These are phyloP conservation scores for Chlamydomonas eustigma DNA, from an alignment of 139 green algal species.

Conservation along the genomic window DNA sequence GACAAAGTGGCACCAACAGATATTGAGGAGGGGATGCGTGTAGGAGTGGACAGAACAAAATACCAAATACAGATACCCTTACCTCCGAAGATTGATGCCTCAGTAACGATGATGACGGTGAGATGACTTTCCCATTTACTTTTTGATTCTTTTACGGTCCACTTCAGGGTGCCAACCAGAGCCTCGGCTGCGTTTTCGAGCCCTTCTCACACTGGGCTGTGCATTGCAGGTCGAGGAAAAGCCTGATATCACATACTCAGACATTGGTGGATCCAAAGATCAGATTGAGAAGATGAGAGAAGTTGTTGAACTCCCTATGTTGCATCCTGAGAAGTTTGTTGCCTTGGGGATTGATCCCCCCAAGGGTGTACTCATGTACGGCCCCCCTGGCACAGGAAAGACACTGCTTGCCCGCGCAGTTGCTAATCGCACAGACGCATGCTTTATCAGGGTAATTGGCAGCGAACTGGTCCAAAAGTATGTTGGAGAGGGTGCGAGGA, in stretches of 20 bases:
- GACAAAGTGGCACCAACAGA: slow-evolving; percentile 97
- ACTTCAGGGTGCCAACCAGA: no score
- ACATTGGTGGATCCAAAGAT: slow-evolving; percentile 94
- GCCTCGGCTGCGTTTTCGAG: no score
- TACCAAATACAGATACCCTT: slow-evolving; percentile 98
- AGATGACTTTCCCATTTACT: no score
- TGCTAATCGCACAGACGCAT: slow-evolving; percentile 96
- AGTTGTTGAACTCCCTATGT: slow-evolving; percentile 97
- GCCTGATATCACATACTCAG: slow-evolving; percentile 90
- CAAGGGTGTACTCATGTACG: slow-evolving; percentile 94
- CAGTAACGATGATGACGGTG: slow-evolving; percentile 99
- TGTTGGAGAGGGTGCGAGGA: slow-evolving; percentile 94
- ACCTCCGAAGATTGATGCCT: slow-evolving; percentile 97
- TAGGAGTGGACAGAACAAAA: slow-evolving; percentile 97
- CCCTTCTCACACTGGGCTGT: no score
- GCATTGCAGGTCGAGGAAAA: slow-evolving; percentile 14
- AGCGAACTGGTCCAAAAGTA: slow-evolving; percentile 99
- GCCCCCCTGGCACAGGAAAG: slow-evolving; percentile 92
- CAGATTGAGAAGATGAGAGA: slow-evolving; percentile 97
- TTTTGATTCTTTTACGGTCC: no score
- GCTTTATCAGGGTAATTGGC: slow-evolving; percentile 99
- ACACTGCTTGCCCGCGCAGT: slow-evolving; percentile 95
- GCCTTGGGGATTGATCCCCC: slow-evolving; percentile 96
- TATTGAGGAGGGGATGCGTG: slow-evolving; percentile 99
- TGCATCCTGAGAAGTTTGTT: slow-evolving; percentile 98